Evolutionary conservation across 73 alveolate species (phyloP), one percentile per base, ranked within the genome.

Genomic region (Stentor roeselii): DNA sequence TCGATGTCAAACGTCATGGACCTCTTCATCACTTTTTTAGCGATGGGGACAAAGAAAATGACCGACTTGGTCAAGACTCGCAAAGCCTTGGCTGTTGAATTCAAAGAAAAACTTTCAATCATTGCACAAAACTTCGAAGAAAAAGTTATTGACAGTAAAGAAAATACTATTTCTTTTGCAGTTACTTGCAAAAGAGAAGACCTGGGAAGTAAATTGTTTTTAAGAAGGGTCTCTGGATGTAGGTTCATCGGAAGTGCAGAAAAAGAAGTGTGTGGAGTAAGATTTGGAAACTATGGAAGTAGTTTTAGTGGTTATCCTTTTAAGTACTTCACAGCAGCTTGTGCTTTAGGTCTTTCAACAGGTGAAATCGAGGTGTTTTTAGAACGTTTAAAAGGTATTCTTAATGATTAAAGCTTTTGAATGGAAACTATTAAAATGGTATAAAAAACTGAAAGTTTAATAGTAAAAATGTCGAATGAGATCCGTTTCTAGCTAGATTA

Each of bases 1-100:
- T 90, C 99, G 36, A 93, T 90, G 61, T 90, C 98, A 39, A 99
- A 99, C 6, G 91, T 96, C 59, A 41, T 96, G 67, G 99, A 98
- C 91, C 92, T 98, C 42, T 98, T 98, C 89, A 87, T 98, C 40
- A 93, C 99, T 42, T 93, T 95, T 75, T 92, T 98, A 15, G 89
- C 95, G 75, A 93, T 96, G 98, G 99, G 99, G 36, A 92, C 84
- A 74, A 84, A 86, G 40, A 96, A 92, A 30, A 83, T 78, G 75
- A 78, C 84, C 76, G 21, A 88, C 40, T 83, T 97, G 60, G 78
- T 93, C 3, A 90, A 89, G 36, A 93, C 95, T 67, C 91, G 99
- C 88, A 93, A 91, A 58, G 99, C 93, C 75, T 93, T 93, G 82
- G 92, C 83, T 84, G 78, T 83, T 75, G 92, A 88, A 59, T 90